Evolutionary conservation across 192 early-diverging fungal species (phyloP), one percentile per base, ranked within the genome.

Genomic region (Chytriomyces sp.): DNA sequence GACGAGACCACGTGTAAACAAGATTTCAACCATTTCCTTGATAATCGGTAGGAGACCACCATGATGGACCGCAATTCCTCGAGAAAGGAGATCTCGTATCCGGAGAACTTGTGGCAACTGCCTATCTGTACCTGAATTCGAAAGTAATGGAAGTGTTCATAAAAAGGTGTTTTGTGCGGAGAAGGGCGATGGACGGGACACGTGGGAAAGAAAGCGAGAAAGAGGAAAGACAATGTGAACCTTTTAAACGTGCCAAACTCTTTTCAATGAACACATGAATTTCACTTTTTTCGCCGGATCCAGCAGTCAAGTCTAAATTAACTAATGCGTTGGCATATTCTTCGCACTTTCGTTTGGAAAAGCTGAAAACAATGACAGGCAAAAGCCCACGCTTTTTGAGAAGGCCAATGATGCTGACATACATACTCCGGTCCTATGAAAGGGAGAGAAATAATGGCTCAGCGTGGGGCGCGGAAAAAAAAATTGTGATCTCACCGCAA

Each of bases 31-130:
- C 76, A 97, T 93, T 84, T 99, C 97, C 84, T 99, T 99, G 67
- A 99, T 88, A 77, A 99, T 97, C 7, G 97, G 97, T 65, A 99
- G 87, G 49, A 97, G 87, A 50, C 97, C 97, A 69, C 94, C 91
- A 79, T 99, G 97, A 87, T 99, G 97, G 20, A 99, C 95, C 8
- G 94, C 97, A 69, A 99, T 96, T 49, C 97, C 97, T 67, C 96
- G 92, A 69, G 84, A 85, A 44, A 99, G 83, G 77, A 97, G 82
- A 43, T 94, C 93, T 24, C 92, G 85, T 85, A 96, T 94, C 20
- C 90, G 89, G 11, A 91, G 69, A 53, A 99, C 89, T 84, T 99
- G 97, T 6, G 96, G 96, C 60, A 99, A 83, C 66, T 91, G 84
- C 47, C 89, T 89, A 80, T 99, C 96, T 7, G 90, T 89, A 3